phyloP scores from a whole-genome alignment of 2,329 filamentous ascomycete species.

The Ophiostoma perfectum region DNA sequence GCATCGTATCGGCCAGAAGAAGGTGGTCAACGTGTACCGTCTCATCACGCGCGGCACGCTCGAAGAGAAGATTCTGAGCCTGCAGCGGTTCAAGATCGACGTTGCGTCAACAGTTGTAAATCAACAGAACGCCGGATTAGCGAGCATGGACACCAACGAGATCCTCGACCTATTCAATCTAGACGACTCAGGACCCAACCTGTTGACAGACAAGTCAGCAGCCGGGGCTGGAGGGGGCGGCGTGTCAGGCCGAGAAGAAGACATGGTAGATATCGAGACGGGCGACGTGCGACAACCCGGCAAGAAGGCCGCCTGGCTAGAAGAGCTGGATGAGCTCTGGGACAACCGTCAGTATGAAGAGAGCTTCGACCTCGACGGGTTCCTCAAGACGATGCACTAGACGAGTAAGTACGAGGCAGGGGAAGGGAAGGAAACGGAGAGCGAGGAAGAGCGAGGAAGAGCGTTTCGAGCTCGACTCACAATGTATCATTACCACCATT shows the following conservation, averaged over 20 bases:
- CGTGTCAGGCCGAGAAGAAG: slow-evolving; percentile 59
- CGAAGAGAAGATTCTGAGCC: slow-evolving; percentile 95
- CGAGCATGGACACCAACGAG: slow-evolving; percentile 96
- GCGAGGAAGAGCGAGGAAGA: not conserved
- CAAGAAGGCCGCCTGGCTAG: slow-evolving; percentile 86
- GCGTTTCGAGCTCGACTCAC: not conserved
- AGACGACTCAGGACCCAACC: slow-evolving; percentile 66
- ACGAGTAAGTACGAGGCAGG: not conserved
- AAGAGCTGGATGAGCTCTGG: slow-evolving; percentile 94
- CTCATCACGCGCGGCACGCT: slow-evolving; percentile 92
- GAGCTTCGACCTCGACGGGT: slow-evolving; percentile 92
- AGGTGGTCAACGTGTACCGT: slow-evolving; percentile 98
- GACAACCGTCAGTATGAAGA: slow-evolving; percentile 97
- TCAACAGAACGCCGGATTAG: slow-evolving; percentile 92
- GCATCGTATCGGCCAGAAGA: slow-evolving; percentile 98
- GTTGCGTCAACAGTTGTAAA: slow-evolving; percentile 97
- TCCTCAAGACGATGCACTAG: slow-evolving; percentile 85
- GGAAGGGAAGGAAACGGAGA: not conserved
- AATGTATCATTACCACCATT: not conserved
- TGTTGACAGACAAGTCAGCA: slow-evolving; percentile 52
- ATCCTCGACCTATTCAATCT: slow-evolving; percentile 95
- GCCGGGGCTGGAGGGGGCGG: slow-evolving; percentile 37
- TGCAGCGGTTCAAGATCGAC: slow-evolving; percentile 99
- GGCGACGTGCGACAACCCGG: slow-evolving; percentile 90
- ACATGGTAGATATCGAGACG: slow-evolving; percentile 88